Evolutionary conservation across 1,284 basidiomycete species (phyloP), one percentile per base, ranked within the genome.

Genomic region (Ganoderma meredithae): DNA sequence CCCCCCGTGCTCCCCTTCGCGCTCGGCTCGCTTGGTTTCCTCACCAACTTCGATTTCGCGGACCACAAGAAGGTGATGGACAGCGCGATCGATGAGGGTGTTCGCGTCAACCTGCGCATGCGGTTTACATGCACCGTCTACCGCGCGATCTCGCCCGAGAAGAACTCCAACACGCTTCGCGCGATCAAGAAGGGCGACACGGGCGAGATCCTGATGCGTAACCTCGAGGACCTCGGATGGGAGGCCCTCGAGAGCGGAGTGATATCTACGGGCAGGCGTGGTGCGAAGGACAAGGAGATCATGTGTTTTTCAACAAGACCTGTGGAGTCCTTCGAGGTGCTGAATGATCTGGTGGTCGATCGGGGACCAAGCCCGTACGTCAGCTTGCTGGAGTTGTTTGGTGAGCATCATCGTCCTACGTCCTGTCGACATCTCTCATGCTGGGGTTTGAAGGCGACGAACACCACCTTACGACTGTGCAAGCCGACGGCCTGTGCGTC

Each of bases 121-220:
- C 91, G 98, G 12, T 99, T 99, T 80, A 99, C 97, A 3, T 99
- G 97, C 78, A 99, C 97, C 0, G 95, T 99, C 15, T 99, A 98
- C 79, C 93, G 97, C 47, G 93, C 95, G 1, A 89, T 97, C 56
- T 85, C 87, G 3, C 88, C 89, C 19, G 92, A 92, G 74, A 86
- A 90, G 71, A 84, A 89, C 15, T 73, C 74, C 27, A 90, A 86
- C 73, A 82, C 86, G 60, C 85, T 92, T 39, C 95, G 93, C 73
- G 97, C 96, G 0, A 91, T 98, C 64, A 95, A 96, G 81, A 95
- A 93, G 75, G 95, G 89, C 1, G 93, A 94, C 68, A 96, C 95
- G 1, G 96, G 97, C 13, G 96, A 97, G 78, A 98, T 99, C 70
- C 88, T 97, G 80, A 96, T 98, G 93, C 92, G 90, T 78, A 93